Conservation (phyloP, 495 filamentous ascomycete species). For the Hypomontagnella submonticulosa region DNA sequence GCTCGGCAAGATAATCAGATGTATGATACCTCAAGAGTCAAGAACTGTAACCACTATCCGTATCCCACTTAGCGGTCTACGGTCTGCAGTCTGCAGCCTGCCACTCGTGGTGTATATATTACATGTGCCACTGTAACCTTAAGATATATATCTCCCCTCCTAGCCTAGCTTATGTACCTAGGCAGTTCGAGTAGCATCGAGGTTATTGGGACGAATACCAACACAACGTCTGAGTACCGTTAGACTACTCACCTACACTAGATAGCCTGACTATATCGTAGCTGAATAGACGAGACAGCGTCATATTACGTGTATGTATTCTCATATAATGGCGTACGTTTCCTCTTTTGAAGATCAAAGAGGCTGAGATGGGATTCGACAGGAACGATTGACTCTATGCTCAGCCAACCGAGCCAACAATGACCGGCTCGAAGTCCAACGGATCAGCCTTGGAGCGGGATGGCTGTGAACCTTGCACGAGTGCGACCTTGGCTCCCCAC, state of each 20-base stretch:
- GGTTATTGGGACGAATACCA: no score
- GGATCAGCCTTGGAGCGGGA: conserved; percentile 33
- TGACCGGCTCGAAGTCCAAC: conserved; percentile 12
- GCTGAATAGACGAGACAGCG: no score
- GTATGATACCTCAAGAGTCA: conserved; percentile 18
- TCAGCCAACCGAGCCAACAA: conserved; percentile 21
- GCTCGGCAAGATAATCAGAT: conserved; percentile 46
- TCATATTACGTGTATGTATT: neutral
- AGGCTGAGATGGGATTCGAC: conserved; percentile 27
- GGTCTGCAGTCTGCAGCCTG: conserved; percentile 19
- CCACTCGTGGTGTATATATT: conserved; percentile 27
- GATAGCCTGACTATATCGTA: no score
- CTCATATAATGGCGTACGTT: neutral
- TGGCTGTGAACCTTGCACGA: conserved; percentile 37
- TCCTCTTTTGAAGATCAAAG: conserved; percentile 31
- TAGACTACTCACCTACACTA: no score
- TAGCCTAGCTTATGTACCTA: no score
- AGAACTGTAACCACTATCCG: conserved; percentile 27
- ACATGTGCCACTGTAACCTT: conserved; percentile 36
- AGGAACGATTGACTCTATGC: conserved; percentile 29
- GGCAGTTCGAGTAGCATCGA: no score
- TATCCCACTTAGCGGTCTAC: conserved; percentile 22
- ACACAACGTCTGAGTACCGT: no score
- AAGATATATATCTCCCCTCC: neutral
- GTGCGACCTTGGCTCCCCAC: conserved; percentile 29